These are phyloP conservation scores for Colletotrichum trifolii DNA, from an alignment of 2,329 filamentous ascomycete species.

Conservation along the genomic window DNA sequence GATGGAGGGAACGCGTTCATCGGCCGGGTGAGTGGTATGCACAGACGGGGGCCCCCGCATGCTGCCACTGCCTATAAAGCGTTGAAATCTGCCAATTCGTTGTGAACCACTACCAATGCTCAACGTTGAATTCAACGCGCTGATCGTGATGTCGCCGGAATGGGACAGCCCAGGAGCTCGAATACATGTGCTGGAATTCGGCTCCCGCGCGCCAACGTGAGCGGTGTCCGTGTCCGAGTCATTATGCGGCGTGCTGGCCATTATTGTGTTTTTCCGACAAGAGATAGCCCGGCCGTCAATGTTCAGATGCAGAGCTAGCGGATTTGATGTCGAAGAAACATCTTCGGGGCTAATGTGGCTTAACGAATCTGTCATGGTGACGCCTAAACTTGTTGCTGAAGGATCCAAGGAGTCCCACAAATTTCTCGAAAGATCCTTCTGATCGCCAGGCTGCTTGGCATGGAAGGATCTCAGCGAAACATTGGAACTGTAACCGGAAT, in stretches of 20 bases:
- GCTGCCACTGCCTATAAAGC: conserved; percentile 50
- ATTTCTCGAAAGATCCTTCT: conserved; percentile 12
- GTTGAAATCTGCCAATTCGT: conserved; percentile 47
- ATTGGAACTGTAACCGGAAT: conserved; percentile 72
- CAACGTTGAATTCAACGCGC: conserved; percentile 42
- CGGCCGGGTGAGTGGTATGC: conserved; percentile 46
- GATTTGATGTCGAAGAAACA: too few relatives aligned
- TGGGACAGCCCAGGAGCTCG: conserved; percentile 3
- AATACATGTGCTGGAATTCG: too few relatives aligned
- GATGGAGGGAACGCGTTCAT: conserved; percentile 49
- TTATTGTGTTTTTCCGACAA: too few relatives aligned
- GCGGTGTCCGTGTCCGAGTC: too few relatives aligned
- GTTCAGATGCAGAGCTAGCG: too few relatives aligned
- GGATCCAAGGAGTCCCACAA: too few relatives aligned
- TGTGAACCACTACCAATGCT: conserved; percentile 47
- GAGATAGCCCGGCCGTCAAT: too few relatives aligned
- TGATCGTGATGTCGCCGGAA: conserved; percentile 44
- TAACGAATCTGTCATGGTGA: too few relatives aligned
- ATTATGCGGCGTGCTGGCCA: too few relatives aligned
- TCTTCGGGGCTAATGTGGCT: too few relatives aligned
- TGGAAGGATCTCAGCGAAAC: conserved; percentile 66
- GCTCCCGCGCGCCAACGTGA: too few relatives aligned
- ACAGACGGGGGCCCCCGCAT: conserved; percentile 45
- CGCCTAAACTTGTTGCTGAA: too few relatives aligned
- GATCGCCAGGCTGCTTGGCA: conserved; percentile 43